phyloP scores from a whole-genome alignment of 352 stramenopile species.

The Globisporangium parvum region DNA sequence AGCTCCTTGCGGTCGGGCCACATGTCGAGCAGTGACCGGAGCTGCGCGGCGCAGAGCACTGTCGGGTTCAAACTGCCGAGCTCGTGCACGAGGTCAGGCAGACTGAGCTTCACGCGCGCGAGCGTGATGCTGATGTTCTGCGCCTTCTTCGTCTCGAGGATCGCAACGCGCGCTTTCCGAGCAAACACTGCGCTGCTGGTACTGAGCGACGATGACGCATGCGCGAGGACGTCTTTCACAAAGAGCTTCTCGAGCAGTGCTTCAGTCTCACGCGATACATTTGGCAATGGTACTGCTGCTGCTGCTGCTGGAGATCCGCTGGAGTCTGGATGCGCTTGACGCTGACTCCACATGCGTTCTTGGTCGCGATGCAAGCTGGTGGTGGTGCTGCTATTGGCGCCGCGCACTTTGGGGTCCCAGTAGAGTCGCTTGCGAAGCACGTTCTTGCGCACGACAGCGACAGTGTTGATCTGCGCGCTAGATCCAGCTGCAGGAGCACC shows the following conservation, averaged over 20 bases:
- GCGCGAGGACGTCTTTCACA: slow-evolving; percentile 19
- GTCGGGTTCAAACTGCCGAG: slow-evolving; percentile 60
- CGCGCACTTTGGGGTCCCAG: slow-evolving; percentile 10
- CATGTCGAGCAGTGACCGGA: slow-evolving; percentile 79
- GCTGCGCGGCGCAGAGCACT: slow-evolving; percentile 54
- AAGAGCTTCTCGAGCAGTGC: slow-evolving; percentile 73
- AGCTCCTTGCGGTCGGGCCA: slow-evolving; percentile 74
- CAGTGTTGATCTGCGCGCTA: neutral
- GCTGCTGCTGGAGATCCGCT: neutral
- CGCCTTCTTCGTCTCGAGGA: slow-evolving; percentile 82
- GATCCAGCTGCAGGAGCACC: neutral
- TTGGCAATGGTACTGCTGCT: too few species aligned
- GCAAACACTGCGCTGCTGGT: neutral
- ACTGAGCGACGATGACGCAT: neutral
- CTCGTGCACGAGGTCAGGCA: slow-evolving; percentile 50
- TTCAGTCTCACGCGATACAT: slow-evolving; percentile 52
- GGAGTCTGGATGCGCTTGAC: slow-evolving; percentile 12
- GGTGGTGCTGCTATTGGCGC: slow-evolving; percentile 1
- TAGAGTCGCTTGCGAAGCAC: slow-evolving; percentile 11
- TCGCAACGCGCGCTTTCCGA: slow-evolving; percentile 16
- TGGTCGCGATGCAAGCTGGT: slow-evolving; percentile 22
- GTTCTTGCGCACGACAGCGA: slow-evolving; percentile 4
- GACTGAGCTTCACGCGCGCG: slow-evolving; percentile 60
- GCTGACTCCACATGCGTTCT: slow-evolving; percentile 46
- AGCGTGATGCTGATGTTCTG: slow-evolving; percentile 82